Base-by-base conservation (phyloP, 2,329 filamentous ascomycete genomes). In the Aureobasidium sp. region DNA sequence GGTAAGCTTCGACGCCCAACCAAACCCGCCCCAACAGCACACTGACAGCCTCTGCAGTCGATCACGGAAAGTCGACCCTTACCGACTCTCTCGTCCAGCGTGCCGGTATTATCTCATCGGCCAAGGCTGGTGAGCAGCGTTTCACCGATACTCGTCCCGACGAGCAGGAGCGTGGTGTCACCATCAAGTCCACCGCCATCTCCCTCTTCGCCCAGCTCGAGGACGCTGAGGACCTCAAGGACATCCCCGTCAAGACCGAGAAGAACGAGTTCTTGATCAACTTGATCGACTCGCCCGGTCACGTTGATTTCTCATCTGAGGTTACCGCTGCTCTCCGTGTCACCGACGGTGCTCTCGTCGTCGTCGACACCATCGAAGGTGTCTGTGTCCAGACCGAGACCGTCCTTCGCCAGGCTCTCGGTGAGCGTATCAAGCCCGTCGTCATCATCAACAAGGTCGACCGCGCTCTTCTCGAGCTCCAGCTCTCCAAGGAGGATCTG, bases 371-470 rank as follows among this genome's bases (percentile, higher is more conserved):
- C 80, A 90, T 99, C 72, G 94, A 97, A 82, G 94, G 94, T 91
- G 95, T 99, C 74, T 99, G 94, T 81, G 94, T 99, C 78, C 94
- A 99, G 86, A 99, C 94, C 77, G 94, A 99, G 89, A 99, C 94
- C 76, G 94, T 99, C 75, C 87, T 99, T 71, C 92, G 94, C 78
- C 94, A 99, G 85, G 93, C 94, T 79, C 91, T 99, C 73, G 90
- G 91, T 87, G 94, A 99, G 88, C 93, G 94, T 83, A 99, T 99
- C 82, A 97, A 97, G 89, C 94, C 94, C 75, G 93, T 99, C 75
- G 87, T 97, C 78, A 89, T 97, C 81, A 97, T 99, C 87, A 99
- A 99, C 91, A 99, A 99, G 89, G 94, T 99, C 80, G 94, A 99
- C 78, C 93, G 94, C 83, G 92, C 94, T 81, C 90, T 99, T 76